Evolutionary conservation across 345 rosid species (phyloP).

Genomic region (Euphorbia lathyris): DNA sequence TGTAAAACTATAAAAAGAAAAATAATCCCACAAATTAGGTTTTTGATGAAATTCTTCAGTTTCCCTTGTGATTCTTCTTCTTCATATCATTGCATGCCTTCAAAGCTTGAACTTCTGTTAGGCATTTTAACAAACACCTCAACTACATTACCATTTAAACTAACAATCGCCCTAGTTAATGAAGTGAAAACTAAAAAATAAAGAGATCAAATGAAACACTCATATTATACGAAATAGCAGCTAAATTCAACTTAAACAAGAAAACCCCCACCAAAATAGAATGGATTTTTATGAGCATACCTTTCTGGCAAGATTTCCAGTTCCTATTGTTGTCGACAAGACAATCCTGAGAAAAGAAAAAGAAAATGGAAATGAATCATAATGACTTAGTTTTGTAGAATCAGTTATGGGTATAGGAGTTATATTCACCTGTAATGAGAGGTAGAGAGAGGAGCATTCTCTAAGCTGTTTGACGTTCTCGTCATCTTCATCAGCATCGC

Average conservation of each 20-base stretch:
- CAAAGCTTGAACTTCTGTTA: conserved; percentile 56
- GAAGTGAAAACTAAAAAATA: not conserved
- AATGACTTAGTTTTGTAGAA: not conserved
- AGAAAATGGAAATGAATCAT: not conserved
- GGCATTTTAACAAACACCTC: conserved; percentile 18
- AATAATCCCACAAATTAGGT: not conserved
- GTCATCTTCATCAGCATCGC: conserved; percentile 75
- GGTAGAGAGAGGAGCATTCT: conserved; percentile 73
- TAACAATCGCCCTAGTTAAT: not conserved
- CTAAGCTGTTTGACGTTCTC: conserved; percentile 85
- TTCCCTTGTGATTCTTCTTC: conserved; percentile 32
- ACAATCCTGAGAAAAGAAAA: conserved; percentile 52
- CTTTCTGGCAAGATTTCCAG: conserved; percentile 87
- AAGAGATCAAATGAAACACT: not conserved
- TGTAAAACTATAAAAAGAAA: not conserved
- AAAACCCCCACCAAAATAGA: not conserved
- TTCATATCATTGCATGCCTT: conserved; percentile 48
- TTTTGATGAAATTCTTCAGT: conserved; percentile 15
- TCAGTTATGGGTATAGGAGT: conserved; percentile 13
- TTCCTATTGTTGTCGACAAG: conserved; percentile 63
- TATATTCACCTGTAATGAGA: conserved; percentile 57
- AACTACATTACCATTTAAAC: not conserved
- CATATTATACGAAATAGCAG: no score
- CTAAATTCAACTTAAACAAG: not conserved
- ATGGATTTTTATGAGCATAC: no score